Evolutionary conservation across 768 basidiomycete species (phyloP), one percentile per base, ranked within the genome.

Genomic region (Lactarius evosmus): DNA sequence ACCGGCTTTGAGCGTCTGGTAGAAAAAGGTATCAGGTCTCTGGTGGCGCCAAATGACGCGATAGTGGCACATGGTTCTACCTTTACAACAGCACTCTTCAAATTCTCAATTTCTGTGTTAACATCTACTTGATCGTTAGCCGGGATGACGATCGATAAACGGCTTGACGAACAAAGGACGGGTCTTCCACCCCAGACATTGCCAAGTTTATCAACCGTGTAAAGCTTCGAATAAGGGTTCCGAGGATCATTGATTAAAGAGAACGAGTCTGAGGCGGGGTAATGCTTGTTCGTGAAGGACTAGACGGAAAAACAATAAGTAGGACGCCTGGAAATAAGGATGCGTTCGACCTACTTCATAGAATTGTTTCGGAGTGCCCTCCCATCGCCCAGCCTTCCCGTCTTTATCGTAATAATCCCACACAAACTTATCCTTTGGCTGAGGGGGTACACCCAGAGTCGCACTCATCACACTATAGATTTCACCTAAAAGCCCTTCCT

Each of bases 231-330:
- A 74, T 88, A 93, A 22, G 78, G 78, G 72, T 98, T 95, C 29
- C 96, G 84, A 11, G 96, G 95, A 73, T 98, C 96, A 70, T 98
- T 89, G 74, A 98, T 93, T 14, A 98, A 82, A 40, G 94, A 96
- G 81, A 98, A 96, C 2, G 82, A 87, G 29, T 94, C 90, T 3
- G 79, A 72, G 2, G 71, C 72, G 40, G 71, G 71, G 65, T 74
- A 73, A 55, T 73, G 29, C 59, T 69, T 72, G 54, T 71, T 73
- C 30, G 73, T 71, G 57, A 75, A 71, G 11, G 66, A 32, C 61
- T 59, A 46, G 52, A 27, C 36, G 19, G 46, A 29, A 49, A 27
- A 34, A 51, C 34, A 53, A 33, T 54, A 30, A 56, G 68, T 60
- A 62, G 67, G 67, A 60, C 68, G 3, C 52, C 16, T 62, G 52